Evolutionary conservation across 208 protist genomes (phyloP), one percentile per base, ranked within the genome.

Genomic region (Trypanosoma platydactyli): DNA sequence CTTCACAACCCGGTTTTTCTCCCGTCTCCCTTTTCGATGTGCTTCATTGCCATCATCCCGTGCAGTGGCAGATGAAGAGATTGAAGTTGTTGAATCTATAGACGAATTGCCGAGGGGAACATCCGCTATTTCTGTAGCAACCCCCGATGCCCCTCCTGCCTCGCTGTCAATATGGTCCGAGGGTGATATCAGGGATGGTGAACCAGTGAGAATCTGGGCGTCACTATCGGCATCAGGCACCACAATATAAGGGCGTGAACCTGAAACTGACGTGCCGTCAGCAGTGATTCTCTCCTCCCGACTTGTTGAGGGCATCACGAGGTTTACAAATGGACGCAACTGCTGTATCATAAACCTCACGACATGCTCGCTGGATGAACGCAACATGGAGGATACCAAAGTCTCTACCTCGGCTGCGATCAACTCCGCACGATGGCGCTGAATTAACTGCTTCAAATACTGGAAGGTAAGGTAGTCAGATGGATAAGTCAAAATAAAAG

Each of bases 381-480:
- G 64, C 24, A 69, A 44, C 49, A 73, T 67, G 1, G 45, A 2
- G 24, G 20, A 56, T 15, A 62, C 62, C 48, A 79, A 45, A 12
- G 38, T 33, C 20, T 82, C 80, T 24, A 86, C 77, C 44, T 78
- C 80, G 0, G 41, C 73, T 1, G 73, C 71, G 12, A 62, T 76
- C 18, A 86, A 53, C 59, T 80, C 67, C 2, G 67, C n/a, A 7
- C 73, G 70, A 40, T 80, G 68, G 6, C 54, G 68, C 29, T 67
- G 58, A 12, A 73, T 18, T 7, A 73, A 51, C 45, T 67, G 50
- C 22, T 60, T 59, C 52, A 73, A 1, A 46, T 63, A 73, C 42
- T 67, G 68, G 52, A 66, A 73, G 0, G 41, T 44, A 3, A 57
- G 49, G 58, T 72, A 51, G 9, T 72, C 66, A 0, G 24, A 3